Base-by-base conservation (phyloP, 495 filamentous ascomycete species). In the Neurospora sp. region DNA sequence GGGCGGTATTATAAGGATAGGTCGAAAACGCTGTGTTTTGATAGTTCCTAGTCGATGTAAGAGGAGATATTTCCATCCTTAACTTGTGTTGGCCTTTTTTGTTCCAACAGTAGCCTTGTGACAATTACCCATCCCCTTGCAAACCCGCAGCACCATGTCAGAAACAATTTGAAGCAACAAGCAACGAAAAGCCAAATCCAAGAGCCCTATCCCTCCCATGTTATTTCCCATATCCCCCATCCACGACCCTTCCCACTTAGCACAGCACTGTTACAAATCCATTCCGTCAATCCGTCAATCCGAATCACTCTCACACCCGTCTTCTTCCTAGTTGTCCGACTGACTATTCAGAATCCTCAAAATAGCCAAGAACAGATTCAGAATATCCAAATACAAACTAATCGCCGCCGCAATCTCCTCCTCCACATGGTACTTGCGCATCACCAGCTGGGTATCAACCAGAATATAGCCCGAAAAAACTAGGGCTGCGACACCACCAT, bases 401-500 rank as follows among this genome's bases (percentile, higher is more conserved):
- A 99, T 97, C 1, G 94, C 91, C 70, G 96, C 96, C 1, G 94
- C 94, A 80, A 99, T 98, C 87, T 99, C 96, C 88, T 99, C 96
- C 84, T 99, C 96, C 71, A 97, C 94, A 79, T 99, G 96, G 78
- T 97, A 94, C 80, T 96, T 93, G 74, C 94, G 89, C 89, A 99
- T 90, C 38, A 99, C 89, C 70, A 99, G 83, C 87, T 98, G 95
- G 3, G 96, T 99, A 80, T 99, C 96, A 24, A 98, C 93, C 5
- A 99, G 86, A 74, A 98, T 95, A 81, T 98, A 99, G 0, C 86
- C 95, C 40, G 89, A 92, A 86, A 99, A 99, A 74, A 99, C 87
- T 36, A 99, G 82, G 5, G 96, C 94, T 0, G 89, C 87, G 15
- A 94, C 79, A 3, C 90, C 92, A 48, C 92, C 91, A 78, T 97